Evolutionary conservation across 2,329 filamentous ascomycete genomes (phyloP).

Genomic region (Fusarium sororula): DNA sequence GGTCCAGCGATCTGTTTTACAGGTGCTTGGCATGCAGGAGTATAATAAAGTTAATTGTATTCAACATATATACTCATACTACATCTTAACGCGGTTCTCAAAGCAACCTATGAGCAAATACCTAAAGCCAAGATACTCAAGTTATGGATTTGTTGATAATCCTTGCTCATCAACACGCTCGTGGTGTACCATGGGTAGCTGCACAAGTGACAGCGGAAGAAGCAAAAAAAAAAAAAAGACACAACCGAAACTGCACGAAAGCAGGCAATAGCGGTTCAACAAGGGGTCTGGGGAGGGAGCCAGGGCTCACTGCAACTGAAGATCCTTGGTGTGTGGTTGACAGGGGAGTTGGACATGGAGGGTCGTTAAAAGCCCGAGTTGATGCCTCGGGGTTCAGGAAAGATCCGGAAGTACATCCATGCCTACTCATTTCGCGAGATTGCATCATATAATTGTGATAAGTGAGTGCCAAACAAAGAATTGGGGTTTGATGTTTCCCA

Average conservation of each 20-base stretch:
- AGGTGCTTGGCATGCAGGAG: neutral
- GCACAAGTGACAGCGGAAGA: constrained; percentile 37
- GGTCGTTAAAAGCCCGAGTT: neutral
- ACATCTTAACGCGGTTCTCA: neutral
- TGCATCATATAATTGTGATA: neutral
- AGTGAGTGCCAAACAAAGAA: neutral
- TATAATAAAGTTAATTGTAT: constrained; percentile 23
- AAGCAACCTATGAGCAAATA: neutral
- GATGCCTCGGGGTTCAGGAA: neutral
- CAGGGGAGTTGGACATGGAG: constrained; percentile 5
- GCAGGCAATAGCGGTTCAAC: constrained; percentile 11
- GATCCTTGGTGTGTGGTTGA: constrained; percentile 11
- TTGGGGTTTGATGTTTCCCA: neutral
- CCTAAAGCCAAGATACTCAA: neutral
- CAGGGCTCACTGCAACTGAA: neutral
- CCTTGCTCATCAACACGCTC: neutral
- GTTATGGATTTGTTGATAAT: neutral
- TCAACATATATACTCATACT: constrained; percentile 18
- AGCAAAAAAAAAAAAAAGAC: constrained; percentile 29
- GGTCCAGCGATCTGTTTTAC: neutral
- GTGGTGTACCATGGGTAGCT: constrained; percentile 3
- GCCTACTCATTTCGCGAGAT: neutral
- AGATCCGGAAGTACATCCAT: neutral
- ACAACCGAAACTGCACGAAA: constrained; percentile 22
- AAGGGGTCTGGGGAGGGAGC: neutral